phyloP scores from a whole-genome alignment of 225 moss, liverwort and hornwort species.

The Pseudoscleropodium purum region DNA sequence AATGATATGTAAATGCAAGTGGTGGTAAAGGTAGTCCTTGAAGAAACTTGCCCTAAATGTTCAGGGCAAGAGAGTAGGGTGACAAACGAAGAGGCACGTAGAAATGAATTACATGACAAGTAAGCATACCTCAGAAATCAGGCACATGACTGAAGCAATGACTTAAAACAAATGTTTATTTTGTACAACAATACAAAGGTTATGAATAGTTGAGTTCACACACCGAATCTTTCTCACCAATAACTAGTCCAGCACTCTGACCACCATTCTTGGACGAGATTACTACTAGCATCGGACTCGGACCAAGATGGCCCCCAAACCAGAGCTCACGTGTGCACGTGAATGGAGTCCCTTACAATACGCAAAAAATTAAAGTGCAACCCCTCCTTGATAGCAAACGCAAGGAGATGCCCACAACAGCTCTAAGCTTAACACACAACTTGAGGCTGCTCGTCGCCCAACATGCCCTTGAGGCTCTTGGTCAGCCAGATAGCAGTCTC shows the following conservation, averaged over 20 bases:
- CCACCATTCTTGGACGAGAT: background rate
- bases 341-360: background rate
- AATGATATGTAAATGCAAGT: too few relatives aligned
- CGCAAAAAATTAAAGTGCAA: background rate
- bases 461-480: conserved; percentile 50
- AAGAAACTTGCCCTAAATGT: background rate
- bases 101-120: background rate
- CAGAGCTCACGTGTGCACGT: background rate
- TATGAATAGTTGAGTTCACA: background rate
- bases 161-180: conserved; percentile 3
- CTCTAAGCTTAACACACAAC: background rate
- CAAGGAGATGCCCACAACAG: background rate
- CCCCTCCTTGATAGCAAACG: background rate
- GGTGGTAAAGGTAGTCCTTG: too few relatives aligned
- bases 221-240: background rate
- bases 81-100: too few relatives aligned
- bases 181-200: conserved; percentile 17
- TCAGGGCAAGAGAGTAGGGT: background rate
- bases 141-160: background rate
- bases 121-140: background rate
- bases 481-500: conserved; percentile 75
- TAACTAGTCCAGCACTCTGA: conserved; percentile 1
- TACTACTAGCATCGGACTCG: background rate
- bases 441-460: conserved; percentile 50
- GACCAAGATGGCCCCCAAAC: background rate